Conservation (phyloP, 495 filamentous ascomycete species). For the Aspergillus haitiensis region DNA sequence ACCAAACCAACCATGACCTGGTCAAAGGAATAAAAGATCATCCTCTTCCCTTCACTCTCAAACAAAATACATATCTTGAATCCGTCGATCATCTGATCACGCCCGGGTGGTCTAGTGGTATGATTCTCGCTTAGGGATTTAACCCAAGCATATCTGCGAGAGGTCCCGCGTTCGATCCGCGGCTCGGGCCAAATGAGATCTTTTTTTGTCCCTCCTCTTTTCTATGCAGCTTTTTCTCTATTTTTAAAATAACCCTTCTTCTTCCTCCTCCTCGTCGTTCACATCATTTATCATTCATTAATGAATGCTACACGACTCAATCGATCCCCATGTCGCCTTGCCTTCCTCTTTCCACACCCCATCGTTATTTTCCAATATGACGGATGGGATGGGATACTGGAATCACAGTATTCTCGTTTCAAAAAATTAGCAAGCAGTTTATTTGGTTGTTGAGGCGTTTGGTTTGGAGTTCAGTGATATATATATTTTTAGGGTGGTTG, state of each 20-base stretch:
- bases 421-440: background rate
- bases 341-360: no score
- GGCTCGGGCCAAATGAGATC: constrained; percentile 32
- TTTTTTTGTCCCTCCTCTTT: constrained; percentile 4
- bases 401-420: no score
- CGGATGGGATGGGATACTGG: no score
- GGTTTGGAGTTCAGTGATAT: background rate
- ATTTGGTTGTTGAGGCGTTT: background rate
- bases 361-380: no score
- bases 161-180: constrained; percentile 48
- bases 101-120: constrained; percentile 33
- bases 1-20: background rate
- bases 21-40: background rate
- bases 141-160: constrained; percentile 35
- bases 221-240: background rate
- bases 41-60: background rate
- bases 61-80: background rate
- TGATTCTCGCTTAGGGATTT: constrained; percentile 44
- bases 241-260: background rate
- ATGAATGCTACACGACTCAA: no score
- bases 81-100: constrained; percentile 11
- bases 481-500: background rate
- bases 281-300: no score
- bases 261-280: constrained; percentile 3
- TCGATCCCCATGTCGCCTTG: no score